phyloP scores from a whole-genome alignment of 495 filamentous ascomycete genomes.

The Penicillium flavigenum region DNA sequence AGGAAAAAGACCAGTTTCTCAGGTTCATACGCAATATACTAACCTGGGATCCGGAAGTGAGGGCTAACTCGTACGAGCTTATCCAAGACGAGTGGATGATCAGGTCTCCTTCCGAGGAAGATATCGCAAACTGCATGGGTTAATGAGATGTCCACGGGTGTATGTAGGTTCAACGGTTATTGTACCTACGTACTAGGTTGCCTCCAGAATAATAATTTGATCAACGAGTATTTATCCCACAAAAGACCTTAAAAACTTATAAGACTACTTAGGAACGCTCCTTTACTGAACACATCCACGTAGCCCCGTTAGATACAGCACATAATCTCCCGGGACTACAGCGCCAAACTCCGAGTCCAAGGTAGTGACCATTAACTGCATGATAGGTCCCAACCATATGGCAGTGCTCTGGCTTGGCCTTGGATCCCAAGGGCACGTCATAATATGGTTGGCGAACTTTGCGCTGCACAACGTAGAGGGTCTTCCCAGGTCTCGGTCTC shows the following conservation, averaged over 20 bases:
- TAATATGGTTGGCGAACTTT: neutral
- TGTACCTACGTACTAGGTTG: no score
- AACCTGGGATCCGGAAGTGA: constrained; percentile 17
- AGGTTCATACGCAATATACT: constrained; percentile 16
- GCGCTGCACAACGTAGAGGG: neutral
- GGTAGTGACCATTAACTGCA: neutral
- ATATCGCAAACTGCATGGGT: neutral
- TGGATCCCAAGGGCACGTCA: neutral
- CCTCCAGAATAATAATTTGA: no score
- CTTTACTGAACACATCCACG: neutral
- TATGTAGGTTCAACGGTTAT: no score
- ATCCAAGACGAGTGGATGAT: constrained; percentile 16
- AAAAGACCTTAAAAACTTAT: neutral
- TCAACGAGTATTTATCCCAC: no score
- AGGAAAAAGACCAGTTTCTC: constrained; percentile 19
- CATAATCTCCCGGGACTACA: neutral
- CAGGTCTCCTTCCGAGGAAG: neutral
- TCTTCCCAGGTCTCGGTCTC: neutral
- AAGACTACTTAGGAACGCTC: neutral
- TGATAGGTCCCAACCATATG: constrained; percentile 4
- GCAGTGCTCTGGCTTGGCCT: neutral
- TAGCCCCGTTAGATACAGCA: constrained; percentile 1
- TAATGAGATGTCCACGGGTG: neutral
- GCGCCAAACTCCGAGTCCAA: neutral
- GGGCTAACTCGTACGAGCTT: constrained; percentile 10